phyloP scores from a whole-genome alignment of 1,284 basidiomycete genomes.

The Pascua sp. region DNA sequence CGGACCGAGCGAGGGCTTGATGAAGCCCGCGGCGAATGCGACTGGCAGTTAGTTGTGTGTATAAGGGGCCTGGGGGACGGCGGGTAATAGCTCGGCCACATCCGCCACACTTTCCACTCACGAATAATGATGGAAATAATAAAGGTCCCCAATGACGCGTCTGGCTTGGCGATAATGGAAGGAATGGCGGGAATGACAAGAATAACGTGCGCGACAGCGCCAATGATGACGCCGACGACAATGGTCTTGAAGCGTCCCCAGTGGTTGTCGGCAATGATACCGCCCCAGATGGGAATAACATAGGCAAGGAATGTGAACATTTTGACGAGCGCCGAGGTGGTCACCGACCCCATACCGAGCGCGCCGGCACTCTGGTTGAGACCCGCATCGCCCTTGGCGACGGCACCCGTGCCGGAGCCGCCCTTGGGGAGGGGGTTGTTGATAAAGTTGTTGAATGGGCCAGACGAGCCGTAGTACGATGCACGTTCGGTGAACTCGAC shows the following conservation, averaged over 20 bases:
- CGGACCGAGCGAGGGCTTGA: conserved; percentile 46
- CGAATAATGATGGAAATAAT: conserved; percentile 44
- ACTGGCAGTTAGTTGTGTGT: conserved; percentile 5
- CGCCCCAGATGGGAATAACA: conserved; percentile 31
- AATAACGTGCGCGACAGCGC: conserved; percentile 39
- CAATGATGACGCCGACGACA: conserved; percentile 49
- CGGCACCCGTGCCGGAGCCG: conserved; percentile 66
- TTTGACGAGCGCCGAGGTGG: conserved; percentile 26
- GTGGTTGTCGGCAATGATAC: conserved; percentile 59
- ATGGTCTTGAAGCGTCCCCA: conserved; percentile 73
- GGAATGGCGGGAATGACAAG: conserved; percentile 45
- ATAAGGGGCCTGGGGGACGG: too few relatives aligned
- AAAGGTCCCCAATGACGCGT: conserved; percentile 29
- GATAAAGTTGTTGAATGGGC: conserved; percentile 27
- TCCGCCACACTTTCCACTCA: too few relatives aligned
- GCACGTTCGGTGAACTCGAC: conserved; percentile 46
- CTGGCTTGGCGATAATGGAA: conserved; percentile 26
- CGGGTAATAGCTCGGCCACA: too few relatives aligned
- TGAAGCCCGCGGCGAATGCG: conserved; percentile 45
- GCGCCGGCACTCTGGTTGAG: conserved; percentile 57
- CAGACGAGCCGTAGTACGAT: conserved; percentile 14
- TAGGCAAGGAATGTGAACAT: conserved; percentile 39
- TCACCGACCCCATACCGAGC: conserved; percentile 29
- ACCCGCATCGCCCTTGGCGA: conserved; percentile 63
- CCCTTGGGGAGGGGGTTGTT: conserved; percentile 55